Evolutionary conservation across 2,329 filamentous ascomycete species (phyloP), one percentile per base, ranked within the genome.

Genomic region (Apiospora aurea): DNA sequence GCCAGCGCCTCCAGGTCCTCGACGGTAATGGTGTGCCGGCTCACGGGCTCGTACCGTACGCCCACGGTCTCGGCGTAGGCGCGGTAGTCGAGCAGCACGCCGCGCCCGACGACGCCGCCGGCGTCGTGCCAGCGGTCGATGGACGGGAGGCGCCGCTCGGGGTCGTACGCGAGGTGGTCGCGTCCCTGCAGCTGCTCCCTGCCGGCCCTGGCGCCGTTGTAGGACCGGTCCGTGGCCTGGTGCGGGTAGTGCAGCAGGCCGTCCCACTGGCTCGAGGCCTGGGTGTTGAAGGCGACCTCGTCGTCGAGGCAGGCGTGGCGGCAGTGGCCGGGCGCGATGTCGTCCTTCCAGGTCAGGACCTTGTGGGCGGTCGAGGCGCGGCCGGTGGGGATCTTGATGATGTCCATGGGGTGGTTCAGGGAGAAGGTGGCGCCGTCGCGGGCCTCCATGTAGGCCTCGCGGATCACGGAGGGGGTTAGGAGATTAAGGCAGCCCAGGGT

Each of bases 21-120:
- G 0, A 86, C 76, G 0, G 86, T 80, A 69, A 90, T 88, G 1
- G 80, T 75, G 8, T 79, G 79, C 0, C 82, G 78, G 34, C 81
- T 76, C 72, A 87, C 85, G 2, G 82, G 77, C 0, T 82, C 80
- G n/a, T 84, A 74, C 2, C 75, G n/a, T 26, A 82, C 75, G 14
- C 78, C 78, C 21, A 84, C 79, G 1, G 74, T 75, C 34, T 83
- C 78, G 14, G 84, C 83, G 81, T 83, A 88, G 1, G 82, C 77
- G 8, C 82, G 84, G 70, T 86, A 90, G 77, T 91, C 89, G 0
- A 89, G 78, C 0, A 89, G 79, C 2, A 89, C 81, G 26, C 86
- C 87, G 0, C 87, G 83, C 2, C 86, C 87, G 1, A 85, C 84
- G 8, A 89, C 82, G 47, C 86, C 85, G 2, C 81, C 85, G n/a